These are phyloP conservation scores for Acacia pycnantha DNA, from an alignment of 331 rosid genomes.

Conservation along the genomic window DNA sequence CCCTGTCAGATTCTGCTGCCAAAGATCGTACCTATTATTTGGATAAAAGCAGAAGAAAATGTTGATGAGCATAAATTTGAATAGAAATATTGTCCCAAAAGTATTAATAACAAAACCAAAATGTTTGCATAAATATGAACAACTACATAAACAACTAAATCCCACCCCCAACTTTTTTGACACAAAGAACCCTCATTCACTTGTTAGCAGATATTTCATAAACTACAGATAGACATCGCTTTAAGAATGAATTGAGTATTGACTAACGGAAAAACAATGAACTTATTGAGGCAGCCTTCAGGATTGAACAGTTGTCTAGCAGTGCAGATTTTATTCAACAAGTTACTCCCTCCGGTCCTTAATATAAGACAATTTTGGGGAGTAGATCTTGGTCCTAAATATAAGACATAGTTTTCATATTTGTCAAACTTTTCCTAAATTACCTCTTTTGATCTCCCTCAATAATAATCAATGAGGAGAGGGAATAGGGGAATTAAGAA, in stretches of 20 bases:
- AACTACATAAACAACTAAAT: conserved; percentile 6
- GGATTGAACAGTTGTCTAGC: conserved; percentile 18
- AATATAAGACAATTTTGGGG: no score
- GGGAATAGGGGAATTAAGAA: no score
- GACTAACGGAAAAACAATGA: conserved; percentile 18
- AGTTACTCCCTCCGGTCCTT: background rate
- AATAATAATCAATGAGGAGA: no score
- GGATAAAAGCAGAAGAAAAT: conserved; percentile 26
- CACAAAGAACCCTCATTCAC: conserved; percentile 11
- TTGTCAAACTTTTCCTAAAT: no score
- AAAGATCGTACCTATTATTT: conserved; percentile 73
- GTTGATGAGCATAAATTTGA: background rate
- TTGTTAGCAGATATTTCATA: background rate
- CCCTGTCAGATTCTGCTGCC: conserved; percentile 97
- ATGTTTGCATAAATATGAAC: background rate
- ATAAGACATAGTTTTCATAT: no score
- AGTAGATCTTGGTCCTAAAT: no score
- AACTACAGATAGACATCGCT: conserved; percentile 4
- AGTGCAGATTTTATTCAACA: conserved; percentile 4
- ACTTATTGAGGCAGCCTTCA: background rate
- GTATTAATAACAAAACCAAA: background rate
- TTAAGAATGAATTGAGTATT: background rate
- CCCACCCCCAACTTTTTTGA: background rate
- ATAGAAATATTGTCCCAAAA: conserved; percentile 10
- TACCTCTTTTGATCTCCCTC: no score